These are phyloP conservation scores for Arthroderma sp. DNA, from an alignment of 2,329 filamentous ascomycete genomes.

Conservation along the genomic window DNA sequence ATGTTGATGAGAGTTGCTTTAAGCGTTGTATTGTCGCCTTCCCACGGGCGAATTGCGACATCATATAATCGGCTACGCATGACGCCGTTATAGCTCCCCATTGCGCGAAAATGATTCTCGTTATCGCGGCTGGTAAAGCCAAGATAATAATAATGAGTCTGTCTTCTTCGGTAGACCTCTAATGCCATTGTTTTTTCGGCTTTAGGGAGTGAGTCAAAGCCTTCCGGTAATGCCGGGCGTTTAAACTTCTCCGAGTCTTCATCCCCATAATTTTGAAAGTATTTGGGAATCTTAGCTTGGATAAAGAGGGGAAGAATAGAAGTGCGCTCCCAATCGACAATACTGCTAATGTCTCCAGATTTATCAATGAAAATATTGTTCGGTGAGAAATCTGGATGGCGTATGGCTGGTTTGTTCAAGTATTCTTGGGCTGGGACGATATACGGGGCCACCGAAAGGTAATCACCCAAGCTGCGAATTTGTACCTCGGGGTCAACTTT, in stretches of 20 bases:
- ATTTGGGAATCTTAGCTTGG: slow-evolving; percentile 21
- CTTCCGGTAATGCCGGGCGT: slow-evolving; percentile 11
- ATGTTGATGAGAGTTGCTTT: slow-evolving; percentile 15
- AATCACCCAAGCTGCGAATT: slow-evolving; percentile 13
- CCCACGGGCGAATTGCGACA: slow-evolving; percentile 17
- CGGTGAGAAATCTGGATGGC: slow-evolving; percentile 21
- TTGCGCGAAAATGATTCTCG: slow-evolving; percentile 15
- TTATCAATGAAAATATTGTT: slow-evolving; percentile 23
- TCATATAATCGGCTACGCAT: slow-evolving; percentile 15
- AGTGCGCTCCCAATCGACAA: slow-evolving; percentile 35
- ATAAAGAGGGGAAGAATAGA: slow-evolving; percentile 22
- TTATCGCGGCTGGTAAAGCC: slow-evolving; percentile 15
- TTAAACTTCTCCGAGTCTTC: slow-evolving; percentile 15
- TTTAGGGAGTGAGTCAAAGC: slow-evolving; percentile 11
- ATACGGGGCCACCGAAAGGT: slow-evolving; percentile 11
- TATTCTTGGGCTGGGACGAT: slow-evolving; percentile 7
- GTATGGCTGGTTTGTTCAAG: slow-evolving; percentile 15
- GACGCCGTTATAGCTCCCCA: slow-evolving; percentile 12
- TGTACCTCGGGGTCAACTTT: slow-evolving; percentile 13
- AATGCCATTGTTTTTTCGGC: slow-evolving; percentile 6
- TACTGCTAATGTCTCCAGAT: slow-evolving; percentile 23
- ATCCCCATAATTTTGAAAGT: slow-evolving; percentile 27
- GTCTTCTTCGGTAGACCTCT: slow-evolving; percentile 13
- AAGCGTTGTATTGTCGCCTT: slow-evolving; percentile 16
- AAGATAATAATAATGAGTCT: slow-evolving; percentile 18